Conservation (phyloP, 1,139 yeast species). For the Scheffersomyces segobiensis region DNA sequence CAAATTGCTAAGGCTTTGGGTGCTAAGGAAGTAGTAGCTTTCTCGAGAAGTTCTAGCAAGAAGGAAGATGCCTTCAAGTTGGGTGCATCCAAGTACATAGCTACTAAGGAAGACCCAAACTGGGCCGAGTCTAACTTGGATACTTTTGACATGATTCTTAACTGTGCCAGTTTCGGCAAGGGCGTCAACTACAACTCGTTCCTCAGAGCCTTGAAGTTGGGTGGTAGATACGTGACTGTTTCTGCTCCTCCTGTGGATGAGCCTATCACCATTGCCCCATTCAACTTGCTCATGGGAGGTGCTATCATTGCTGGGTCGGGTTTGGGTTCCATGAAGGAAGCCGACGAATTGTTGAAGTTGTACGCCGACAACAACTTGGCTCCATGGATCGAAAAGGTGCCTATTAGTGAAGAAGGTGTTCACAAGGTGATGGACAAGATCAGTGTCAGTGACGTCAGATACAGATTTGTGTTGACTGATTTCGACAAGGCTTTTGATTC, state of each 20-base stretch:
- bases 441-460: conserved; percentile 57
- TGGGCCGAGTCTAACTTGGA: conserved; percentile 36
- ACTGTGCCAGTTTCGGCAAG: conserved; percentile 49
- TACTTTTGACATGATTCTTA: conserved; percentile 45
- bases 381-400: conserved; percentile 62
- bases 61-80: conserved; percentile 51
- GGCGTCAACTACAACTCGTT: conserved; percentile 22
- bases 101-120: conserved; percentile 42
- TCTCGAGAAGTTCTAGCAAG: conserved; percentile 51
- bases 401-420: conserved; percentile 52
- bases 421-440: conserved; percentile 52
- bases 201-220: conserved; percentile 22
- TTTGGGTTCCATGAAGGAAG: conserved; percentile 56
- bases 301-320: conserved; percentile 43
- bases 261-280: conserved; percentile 40
- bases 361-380: conserved; percentile 52
- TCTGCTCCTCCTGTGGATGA: conserved; percentile 27
- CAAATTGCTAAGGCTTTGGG: conserved; percentile 59
- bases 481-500: conserved; percentile 44
- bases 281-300: conserved; percentile 47
- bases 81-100: conserved; percentile 55
- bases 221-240: conserved; percentile 25
- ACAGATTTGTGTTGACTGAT: conserved; percentile 62
- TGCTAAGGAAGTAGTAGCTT: conserved; percentile 51
- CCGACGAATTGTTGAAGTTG: conserved; percentile 52